Base-by-base conservation (phyloP, 2,329 filamentous ascomycete species). In the Uncinocarpus reesii region DNA sequence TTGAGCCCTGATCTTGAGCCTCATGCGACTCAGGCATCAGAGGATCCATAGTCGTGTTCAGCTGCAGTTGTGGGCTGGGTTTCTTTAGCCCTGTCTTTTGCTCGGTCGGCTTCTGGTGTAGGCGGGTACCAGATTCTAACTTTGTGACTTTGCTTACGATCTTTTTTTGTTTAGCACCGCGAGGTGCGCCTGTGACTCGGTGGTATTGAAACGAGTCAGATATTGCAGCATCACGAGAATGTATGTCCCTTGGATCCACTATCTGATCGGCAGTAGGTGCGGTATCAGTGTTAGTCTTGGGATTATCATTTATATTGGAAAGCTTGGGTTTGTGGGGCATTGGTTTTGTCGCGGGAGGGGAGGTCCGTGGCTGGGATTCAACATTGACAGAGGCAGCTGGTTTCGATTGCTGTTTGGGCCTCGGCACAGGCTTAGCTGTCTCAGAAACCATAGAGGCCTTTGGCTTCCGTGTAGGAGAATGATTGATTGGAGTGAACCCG, bases 71-170 rank as follows among this genome's bases (percentile, higher is more conserved):
- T 7, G 37, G 41, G 2, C 8, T 43, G 2, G 16, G 8, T 24
- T 7, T 24, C 28, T 34, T 43, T 7, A 13, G 7, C 16, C n/a
- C n/a, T n/a, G n/a, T n/a, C n/a, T 15, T 43, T 24, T 5, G 10
- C 15, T 43, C 28, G 4, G 32, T 43, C 16, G 11, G 8, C 28
- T 23, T 43, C 11, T 3, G 4, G 18, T 7, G 16, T 8, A 11
- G 8, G 16, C 8, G 16, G 13, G 18, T 7, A 11, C 7, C 24
- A 20, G 29, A 34, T 8, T 34, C 18, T 20, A 34, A 8, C 11
- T 43, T 43, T 8, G 41, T 43, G 15, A 43, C 41, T 10, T 43
- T 43, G 18, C 41, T 43, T 24, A 34, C 29, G 21, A 43, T 34
- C 1, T 11, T 28, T 35, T 32, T n/a, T 7, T 43, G 41, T 34